Conservation (phyloP, 1,284 basidiomycete species). For the Coniferiporia sulphurascens region DNA sequence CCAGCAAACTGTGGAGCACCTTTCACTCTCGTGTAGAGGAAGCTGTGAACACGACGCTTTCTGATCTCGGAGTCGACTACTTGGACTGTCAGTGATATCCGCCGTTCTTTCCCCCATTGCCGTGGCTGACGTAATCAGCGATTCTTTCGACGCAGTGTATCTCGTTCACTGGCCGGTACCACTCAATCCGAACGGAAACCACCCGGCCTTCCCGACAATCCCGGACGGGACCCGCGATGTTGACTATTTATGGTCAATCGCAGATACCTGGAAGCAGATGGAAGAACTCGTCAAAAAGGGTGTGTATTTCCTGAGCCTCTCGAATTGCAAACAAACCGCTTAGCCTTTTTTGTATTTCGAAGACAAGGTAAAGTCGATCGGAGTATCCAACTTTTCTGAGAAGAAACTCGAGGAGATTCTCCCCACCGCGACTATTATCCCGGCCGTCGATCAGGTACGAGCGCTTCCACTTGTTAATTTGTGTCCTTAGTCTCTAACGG, state of each 20-base stretch:
- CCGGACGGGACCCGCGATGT: constrained; percentile 53
- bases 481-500: not conserved
- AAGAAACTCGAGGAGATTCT: constrained; percentile 57
- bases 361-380: constrained; percentile 27
- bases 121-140: not conserved
- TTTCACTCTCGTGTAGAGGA: constrained; percentile 59
- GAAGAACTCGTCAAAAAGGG: constrained; percentile 64
- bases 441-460: constrained; percentile 71
- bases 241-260: constrained; percentile 29
- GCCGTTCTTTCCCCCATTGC: not conserved
- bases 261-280: constrained; percentile 76
- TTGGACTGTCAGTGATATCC: constrained; percentile 54
- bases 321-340: not conserved
- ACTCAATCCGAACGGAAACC: constrained; percentile 42
- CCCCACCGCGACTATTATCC: constrained; percentile 54
- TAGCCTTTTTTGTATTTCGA: constrained; percentile 18
- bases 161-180: constrained; percentile 47
- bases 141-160: constrained; percentile 3
- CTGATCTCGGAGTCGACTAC: constrained; percentile 67
- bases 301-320: constrained; percentile 21
- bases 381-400: constrained; percentile 69
- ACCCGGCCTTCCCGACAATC: constrained; percentile 15
- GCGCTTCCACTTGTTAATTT: not conserved
- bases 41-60: constrained; percentile 68
- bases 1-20: constrained; percentile 73